Percentiles rank a stretch among this genome's conserved stretches.
These are phyloP conservation scores for Hyaloscypha variabilis DNA, from an alignment of 495 filamentous ascomycete genomes.

Conservation along the genomic window DNA sequence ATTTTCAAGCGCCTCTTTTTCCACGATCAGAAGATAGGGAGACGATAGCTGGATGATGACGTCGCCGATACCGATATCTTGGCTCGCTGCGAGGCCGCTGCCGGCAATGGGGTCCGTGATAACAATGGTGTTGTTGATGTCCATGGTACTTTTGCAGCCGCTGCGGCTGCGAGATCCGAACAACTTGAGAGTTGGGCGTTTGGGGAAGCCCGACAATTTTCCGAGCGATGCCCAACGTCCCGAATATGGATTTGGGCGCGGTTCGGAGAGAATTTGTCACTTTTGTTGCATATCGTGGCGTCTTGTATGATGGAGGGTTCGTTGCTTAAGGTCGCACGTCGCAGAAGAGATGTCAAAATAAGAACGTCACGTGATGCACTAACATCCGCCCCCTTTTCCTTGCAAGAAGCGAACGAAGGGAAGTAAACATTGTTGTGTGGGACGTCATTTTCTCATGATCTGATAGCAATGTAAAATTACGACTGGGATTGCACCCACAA, in stretches of 20 bases:
- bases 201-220: not conserved
- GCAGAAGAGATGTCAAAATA: not conserved
- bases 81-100: slow-evolving; percentile 40
- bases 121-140: slow-evolving; percentile 21
- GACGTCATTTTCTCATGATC: too few relatives aligned
- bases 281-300: not conserved
- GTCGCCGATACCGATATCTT: slow-evolving; percentile 39
- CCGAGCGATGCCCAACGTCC: not conserved
- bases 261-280: not conserved
- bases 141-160: not conserved
- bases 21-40: slow-evolving; percentile 47
- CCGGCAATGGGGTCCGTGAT: slow-evolving; percentile 29
- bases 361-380: not conserved
- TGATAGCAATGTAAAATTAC: too few relatives aligned
- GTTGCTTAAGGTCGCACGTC: not conserved
- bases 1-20: slow-evolving; percentile 25
- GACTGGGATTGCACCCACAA: too few relatives aligned
- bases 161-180: not conserved
- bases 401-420: too few relatives aligned
- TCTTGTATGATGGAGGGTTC: not conserved
- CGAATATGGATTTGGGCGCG: not conserved
- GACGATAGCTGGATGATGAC: slow-evolving; percentile 42
- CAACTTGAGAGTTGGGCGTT: not conserved
- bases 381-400: not conserved
- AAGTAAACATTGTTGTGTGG: too few relatives aligned